These are phyloP conservation scores for Plenodomus biglobosus DNA, from an alignment of 2,329 filamentous ascomycete species.

Conservation along the genomic window DNA sequence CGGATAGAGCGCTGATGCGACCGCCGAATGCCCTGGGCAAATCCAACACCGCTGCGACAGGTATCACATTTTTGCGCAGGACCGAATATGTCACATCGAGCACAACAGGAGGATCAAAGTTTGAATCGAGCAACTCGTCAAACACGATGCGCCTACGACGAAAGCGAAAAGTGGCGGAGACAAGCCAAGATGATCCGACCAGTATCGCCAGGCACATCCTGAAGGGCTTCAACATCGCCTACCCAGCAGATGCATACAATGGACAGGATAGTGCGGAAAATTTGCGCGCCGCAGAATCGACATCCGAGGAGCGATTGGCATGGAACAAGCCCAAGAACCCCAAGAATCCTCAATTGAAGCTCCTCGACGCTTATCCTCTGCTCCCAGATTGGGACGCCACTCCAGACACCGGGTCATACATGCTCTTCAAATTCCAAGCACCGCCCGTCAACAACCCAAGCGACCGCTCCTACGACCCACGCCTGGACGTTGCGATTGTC, in stretches of 20 bases:
- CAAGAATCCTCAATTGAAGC: slow-evolving; percentile 57
- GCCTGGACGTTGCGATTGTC: slow-evolving; percentile 61
- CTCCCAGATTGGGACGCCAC: slow-evolving; percentile 63
- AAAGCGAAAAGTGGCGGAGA: slow-evolving; percentile 42
- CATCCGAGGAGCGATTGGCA: slow-evolving; percentile 58
- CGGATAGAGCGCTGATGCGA: slow-evolving; percentile 80
- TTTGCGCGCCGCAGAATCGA: slow-evolving; percentile 56
- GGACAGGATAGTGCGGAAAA: slow-evolving; percentile 62
- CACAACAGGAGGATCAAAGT: slow-evolving; percentile 46
- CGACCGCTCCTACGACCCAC: slow-evolving; percentile 55
- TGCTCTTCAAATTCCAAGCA: slow-evolving; percentile 63
- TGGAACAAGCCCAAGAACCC: slow-evolving; percentile 64
- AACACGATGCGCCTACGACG: slow-evolving; percentile 45
- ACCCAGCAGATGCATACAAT: slow-evolving; percentile 66
- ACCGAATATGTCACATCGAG: slow-evolving; percentile 85
- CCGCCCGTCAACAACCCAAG: slow-evolving; percentile 56
- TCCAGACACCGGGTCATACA: slow-evolving; percentile 60
- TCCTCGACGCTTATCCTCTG: slow-evolving; percentile 62
- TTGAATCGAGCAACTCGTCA: slow-evolving; percentile 56
- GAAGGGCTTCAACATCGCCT: slow-evolving; percentile 66
- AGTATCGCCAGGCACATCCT: slow-evolving; percentile 63
- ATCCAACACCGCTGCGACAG: slow-evolving; percentile 71
- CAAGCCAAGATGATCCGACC: slow-evolving; percentile 58
- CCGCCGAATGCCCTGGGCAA: slow-evolving; percentile 84
- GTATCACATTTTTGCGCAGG: slow-evolving; percentile 89